Percentiles rank a stretch among this genome's conserved stretches.
phyloP scores from a whole-genome alignment of 2,329 filamentous ascomycete genomes.

The Orbilia quercus region DNA sequence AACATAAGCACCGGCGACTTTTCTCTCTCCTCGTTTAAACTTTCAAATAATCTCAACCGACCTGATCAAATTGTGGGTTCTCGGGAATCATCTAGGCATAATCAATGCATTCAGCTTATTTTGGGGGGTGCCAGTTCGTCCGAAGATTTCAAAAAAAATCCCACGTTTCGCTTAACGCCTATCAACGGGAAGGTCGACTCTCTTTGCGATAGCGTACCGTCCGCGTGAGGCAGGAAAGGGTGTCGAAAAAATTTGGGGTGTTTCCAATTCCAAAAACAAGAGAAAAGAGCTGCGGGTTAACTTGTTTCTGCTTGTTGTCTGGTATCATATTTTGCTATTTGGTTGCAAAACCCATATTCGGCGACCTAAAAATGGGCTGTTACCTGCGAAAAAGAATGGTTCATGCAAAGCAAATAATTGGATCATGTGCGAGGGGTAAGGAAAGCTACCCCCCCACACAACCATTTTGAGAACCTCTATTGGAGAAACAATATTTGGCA shows the following conservation, averaged over 20 bases:
- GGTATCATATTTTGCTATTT: conserved; percentile 41
- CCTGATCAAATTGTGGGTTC: conserved; percentile 36
- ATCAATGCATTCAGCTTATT: conserved; percentile 23
- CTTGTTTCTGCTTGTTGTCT: conserved; percentile 25
- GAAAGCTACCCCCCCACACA: conserved; percentile 26
- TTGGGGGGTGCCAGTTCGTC: conserved; percentile 28
- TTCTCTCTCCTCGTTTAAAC: conserved; percentile 2
- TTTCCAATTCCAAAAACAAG: conserved; percentile 19
- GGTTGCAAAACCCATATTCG: conserved; percentile 44
- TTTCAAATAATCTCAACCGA: conserved; percentile 34
- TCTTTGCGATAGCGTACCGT: conserved; percentile 54
- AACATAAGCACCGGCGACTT: conserved; percentile 29
- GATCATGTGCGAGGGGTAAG: conserved; percentile 55
- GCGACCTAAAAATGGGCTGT: conserved; percentile 51
- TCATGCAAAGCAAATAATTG: conserved; percentile 40
- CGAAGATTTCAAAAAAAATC: conserved; percentile 12
- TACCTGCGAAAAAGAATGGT: conserved; percentile 47
- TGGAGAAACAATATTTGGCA: conserved; percentile 22
- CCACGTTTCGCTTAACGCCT: conserved; percentile 57
- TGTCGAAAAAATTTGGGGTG: neutral
- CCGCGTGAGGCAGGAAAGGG: conserved; percentile 36
- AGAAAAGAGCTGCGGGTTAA: conserved; percentile 7
- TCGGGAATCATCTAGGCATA: neutral
- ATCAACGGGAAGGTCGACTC: conserved; percentile 56
- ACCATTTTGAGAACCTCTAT: neutral